Percentiles rank a stretch among this genome's conserved stretches.
Evolutionary conservation across 2,329 filamentous ascomycete genomes (phyloP).

Genomic region (Lojkania enalia): DNA sequence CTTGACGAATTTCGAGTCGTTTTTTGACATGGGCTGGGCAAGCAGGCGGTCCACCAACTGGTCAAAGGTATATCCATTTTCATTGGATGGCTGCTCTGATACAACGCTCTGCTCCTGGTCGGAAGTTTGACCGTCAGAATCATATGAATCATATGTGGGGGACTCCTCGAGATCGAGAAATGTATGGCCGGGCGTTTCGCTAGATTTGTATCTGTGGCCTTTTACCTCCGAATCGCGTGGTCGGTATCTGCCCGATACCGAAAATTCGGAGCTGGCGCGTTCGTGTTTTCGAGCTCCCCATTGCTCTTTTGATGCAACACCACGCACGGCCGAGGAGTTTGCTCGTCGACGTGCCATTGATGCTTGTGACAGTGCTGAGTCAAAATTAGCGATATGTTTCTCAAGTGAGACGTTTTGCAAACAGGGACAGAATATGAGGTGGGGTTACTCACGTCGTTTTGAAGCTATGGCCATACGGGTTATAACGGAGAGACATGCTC

Average conservation of each 20-base stretch:
- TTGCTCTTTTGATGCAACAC: conserved; percentile 45
- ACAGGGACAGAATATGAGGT: no score
- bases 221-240: conserved; percentile 33
- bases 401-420: no score
- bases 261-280: conserved; percentile 54
- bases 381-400: no score
- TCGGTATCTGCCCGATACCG: conserved; percentile 37
- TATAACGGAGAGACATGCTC: conserved; percentile 75
- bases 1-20: conserved; percentile 85
- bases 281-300: conserved; percentile 46
- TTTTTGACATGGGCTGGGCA: conserved; percentile 76
- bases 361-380: conserved; percentile 36
- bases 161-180: conserved; percentile 73
- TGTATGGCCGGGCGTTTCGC: conserved; percentile 54
- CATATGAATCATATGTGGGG: conserved; percentile 66
- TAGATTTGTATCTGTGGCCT: conserved; percentile 41
- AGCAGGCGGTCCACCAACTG: conserved; percentile 80
- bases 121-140: conserved; percentile 68
- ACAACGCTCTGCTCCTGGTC: conserved; percentile 56
- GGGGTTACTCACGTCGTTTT: conserved; percentile 64
- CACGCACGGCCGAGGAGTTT: conserved; percentile 49
- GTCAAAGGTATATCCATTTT: conserved; percentile 60
- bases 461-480: conserved; percentile 70
- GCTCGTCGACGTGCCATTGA: conserved; percentile 48
- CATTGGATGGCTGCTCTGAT: conserved; percentile 54